Evolutionary conservation across 2,329 filamentous ascomycete species (phyloP), one percentile per base, ranked within the genome.

Genomic region (Trichoderma sp.): DNA sequence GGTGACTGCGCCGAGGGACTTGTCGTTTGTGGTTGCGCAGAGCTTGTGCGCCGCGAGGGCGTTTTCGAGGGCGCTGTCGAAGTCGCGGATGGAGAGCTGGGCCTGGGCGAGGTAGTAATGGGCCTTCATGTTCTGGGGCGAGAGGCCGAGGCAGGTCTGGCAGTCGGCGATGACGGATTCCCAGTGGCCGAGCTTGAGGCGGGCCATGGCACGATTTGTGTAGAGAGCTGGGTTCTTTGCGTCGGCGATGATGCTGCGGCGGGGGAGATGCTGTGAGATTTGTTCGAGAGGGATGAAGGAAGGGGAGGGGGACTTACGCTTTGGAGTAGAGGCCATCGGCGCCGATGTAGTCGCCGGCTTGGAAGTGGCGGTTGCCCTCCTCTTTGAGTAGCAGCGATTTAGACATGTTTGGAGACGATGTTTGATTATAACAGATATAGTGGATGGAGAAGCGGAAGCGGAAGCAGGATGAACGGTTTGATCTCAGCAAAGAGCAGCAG

Each of bases 151-250:
- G 71, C 91, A 93, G 61, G 87, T 83, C 64, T 90, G 80, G 76
- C 93, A 94, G 79, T 97, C 94, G 69, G 87, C 82, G 70, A 95
- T 89, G 58, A 90, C 93, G 10, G 84, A 88, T 34, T 92, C 86
- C 87, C 90, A 96, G 73, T 88, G 83, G 69, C 85, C 81, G 25
- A 97, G 85, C 79, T 91, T 92, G 68, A 95, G 83, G 48, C 93
- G 88, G 4, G 91, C 89, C 80, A 97, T 91, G 61, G 93, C 92
- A 64, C 94, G 92, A 80, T 97, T 98, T 45, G 93, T 94, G 80
- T 93, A 97, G 60, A 97, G 86, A 34, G 90, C 84, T 1, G 91
- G 87, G 76, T 97, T 95, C 66, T 83, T 85, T 4, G 91, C 86
- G 78, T 97, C 92, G 76, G 89, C 88, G 73, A 91, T 88, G 73